Base-by-base conservation (phyloP, 23 red algal species). In the Gracilaria domingensis region DNA sequence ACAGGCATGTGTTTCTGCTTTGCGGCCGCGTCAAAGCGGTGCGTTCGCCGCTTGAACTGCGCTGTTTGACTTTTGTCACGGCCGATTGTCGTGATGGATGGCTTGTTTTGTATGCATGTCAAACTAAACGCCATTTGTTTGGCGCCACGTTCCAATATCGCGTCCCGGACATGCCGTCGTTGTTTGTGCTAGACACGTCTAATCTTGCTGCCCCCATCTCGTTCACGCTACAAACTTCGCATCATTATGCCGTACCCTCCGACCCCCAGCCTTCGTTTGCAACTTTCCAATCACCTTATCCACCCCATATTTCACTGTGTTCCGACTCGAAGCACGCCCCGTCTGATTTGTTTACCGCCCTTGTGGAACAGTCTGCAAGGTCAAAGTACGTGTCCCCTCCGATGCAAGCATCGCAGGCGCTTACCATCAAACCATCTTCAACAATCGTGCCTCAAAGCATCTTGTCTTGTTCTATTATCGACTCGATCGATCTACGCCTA, bases 171-270 rank as follows among this genome's bases (percentile, higher is more conserved):
- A 17, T 25, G n/a, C 84, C 84, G 8, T 16, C 84, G 11, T 36
- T 87, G 64, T 87, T 73, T 25, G 40, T 87, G 21, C 69, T 87
- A 2, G 84, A 87, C 25, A 48, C 44, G 2, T 20, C 44, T 35
- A 12, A 25, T 37, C 42, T 74, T 36, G 13, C 44, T 23, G 12
- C n/a, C 0, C 34, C 23, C 12, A 77, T 74, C 28, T 33, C 51
- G 40, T 39, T 82, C 30, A 45, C 79, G 50, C 7, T 82, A 32
- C 79, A 62, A 32, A 24, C 26, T 6, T 33, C 42, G 2, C 33
- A 65, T 26, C 29, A 0, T n/a, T 9, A 66, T n/a, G 6, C 67
- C 24, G 40, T 65, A 9, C 44, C 51, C 18, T 50, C 64, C 14
- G 23, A 30, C 33, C 16, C 67, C 12, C 84, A 58, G 64, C 26